phyloP scores from a whole-genome alignment of 2,329 filamentous ascomycete species.

The Xylariales sp. region DNA sequence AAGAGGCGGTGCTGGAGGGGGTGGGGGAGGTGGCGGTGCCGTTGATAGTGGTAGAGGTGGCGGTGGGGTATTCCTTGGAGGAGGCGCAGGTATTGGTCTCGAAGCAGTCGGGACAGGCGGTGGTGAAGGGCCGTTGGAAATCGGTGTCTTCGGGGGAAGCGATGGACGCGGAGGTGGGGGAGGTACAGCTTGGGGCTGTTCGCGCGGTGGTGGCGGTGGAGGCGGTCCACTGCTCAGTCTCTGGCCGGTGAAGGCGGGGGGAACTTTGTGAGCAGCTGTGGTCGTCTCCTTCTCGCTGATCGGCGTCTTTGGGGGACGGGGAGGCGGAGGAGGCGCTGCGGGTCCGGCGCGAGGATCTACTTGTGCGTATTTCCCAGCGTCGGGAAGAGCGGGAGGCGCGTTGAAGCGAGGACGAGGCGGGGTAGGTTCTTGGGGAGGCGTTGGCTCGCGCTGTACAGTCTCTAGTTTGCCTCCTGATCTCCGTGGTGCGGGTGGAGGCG shows the following conservation, averaged over 20 bases:
- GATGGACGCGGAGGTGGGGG: constrained; percentile 52
- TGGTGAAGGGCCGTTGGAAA: constrained; percentile 52
- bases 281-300: constrained; percentile 71
- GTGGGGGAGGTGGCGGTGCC: constrained; percentile 46
- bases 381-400: constrained; percentile 87
- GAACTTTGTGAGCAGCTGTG: constrained; percentile 69
- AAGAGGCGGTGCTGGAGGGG: constrained; percentile 36
- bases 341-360: constrained; percentile 57
- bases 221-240: constrained; percentile 71
- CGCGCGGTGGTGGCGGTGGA: constrained; percentile 75
- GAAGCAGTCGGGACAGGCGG: constrained; percentile 61
- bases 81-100: constrained; percentile 65
- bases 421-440: constrained; percentile 76
- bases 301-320: constrained; percentile 75
- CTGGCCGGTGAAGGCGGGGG: constrained; percentile 80
- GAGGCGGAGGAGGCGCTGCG: constrained; percentile 74
- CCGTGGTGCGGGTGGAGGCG: constrained; percentile 70
- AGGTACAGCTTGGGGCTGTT: constrained; percentile 44
- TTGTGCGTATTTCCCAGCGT: constrained; percentile 88
- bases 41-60: constrained; percentile 45
- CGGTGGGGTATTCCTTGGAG: constrained; percentile 62
- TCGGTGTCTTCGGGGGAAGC: constrained; percentile 56
- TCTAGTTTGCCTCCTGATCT: constrained; percentile 67
- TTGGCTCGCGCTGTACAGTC: constrained; percentile 55
- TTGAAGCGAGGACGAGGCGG: constrained; percentile 79